These are phyloP conservation scores for Shiraia sp. DNA, from an alignment of 2,329 filamentous ascomycete genomes.

Conservation along the genomic window DNA sequence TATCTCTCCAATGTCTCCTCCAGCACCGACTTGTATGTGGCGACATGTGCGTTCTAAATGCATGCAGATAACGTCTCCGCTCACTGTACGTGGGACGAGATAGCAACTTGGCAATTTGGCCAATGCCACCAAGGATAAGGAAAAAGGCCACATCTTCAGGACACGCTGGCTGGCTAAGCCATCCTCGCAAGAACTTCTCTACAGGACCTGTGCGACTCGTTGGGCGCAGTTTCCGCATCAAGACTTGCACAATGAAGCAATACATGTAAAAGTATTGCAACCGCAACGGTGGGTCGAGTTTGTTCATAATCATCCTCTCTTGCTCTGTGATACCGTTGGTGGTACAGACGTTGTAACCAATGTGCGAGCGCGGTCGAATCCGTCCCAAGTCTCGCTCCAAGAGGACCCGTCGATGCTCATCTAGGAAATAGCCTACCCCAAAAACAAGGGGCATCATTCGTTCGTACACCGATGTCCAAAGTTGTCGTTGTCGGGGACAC, in stretches of 20 bases:
- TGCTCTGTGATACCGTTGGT: slow-evolving; percentile 31
- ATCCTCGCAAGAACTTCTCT: slow-evolving; percentile 36
- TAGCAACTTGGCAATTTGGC: slow-evolving; percentile 40
- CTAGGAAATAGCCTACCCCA: slow-evolving; percentile 42
- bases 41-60: slow-evolving; percentile 41
- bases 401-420: slow-evolving; percentile 38
- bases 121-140: slow-evolving; percentile 40
- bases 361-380: slow-evolving; percentile 36
- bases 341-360: slow-evolving; percentile 42
- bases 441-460: slow-evolving; percentile 44
- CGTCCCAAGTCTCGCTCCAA: slow-evolving; percentile 39
- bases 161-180: slow-evolving; percentile 36
- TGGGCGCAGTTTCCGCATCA: slow-evolving; percentile 37
- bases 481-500: slow-evolving; percentile 32
- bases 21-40: slow-evolving; percentile 41
- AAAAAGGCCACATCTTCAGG: slow-evolving; percentile 44
- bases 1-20: slow-evolving; percentile 39
- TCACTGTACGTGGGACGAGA: slow-evolving; percentile 38
- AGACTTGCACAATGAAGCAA: slow-evolving; percentile 41
- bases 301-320: slow-evolving; percentile 35
- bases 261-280: slow-evolving; percentile 45
- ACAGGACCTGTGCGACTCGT: slow-evolving; percentile 33
- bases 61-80: slow-evolving; percentile 34
- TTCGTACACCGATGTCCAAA: slow-evolving; percentile 43
- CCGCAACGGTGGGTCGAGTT: slow-evolving; percentile 36